Evolutionary conservation across 371 early-diverging fungal species (phyloP).

Genomic region (Apophysomyces variabilis): DNA sequence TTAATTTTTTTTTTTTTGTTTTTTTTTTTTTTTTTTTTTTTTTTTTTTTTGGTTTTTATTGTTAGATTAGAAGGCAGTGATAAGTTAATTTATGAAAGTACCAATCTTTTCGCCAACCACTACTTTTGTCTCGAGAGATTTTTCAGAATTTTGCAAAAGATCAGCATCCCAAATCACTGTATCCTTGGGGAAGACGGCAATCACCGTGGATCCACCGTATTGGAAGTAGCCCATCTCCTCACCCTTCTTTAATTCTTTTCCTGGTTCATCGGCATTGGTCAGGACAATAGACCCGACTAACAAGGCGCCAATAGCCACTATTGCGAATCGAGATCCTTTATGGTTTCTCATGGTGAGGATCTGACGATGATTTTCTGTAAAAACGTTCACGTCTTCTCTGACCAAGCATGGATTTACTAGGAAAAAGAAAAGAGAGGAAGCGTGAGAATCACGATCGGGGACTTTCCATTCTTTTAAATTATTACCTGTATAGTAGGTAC

Average conservation of each 20-base stretch:
- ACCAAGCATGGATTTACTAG: slow-evolving; percentile 56
- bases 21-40: too few species aligned
- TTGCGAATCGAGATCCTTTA: slow-evolving; percentile 28
- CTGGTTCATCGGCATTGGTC: slow-evolving; percentile 39
- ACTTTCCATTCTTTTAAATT: not conserved
- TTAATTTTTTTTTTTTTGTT: too few species aligned
- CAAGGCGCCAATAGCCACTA: slow-evolving; percentile 53
- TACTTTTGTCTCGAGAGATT: slow-evolving; percentile 63
- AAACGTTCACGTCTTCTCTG: slow-evolving; percentile 46
- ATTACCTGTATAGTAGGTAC: slow-evolving; percentile 45
- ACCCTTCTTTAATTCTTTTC: slow-evolving; percentile 42
- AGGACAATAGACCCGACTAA: slow-evolving; percentile 54
- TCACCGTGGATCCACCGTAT: slow-evolving; percentile 69
- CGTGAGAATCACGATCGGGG: too few species aligned
- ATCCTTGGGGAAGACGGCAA: slow-evolving; percentile 63
- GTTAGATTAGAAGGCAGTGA: too few species aligned
- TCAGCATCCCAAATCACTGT: slow-evolving; percentile 65
- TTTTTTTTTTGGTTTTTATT: too few species aligned
- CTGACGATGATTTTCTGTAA: slow-evolving; percentile 52
- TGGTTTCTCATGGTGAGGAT: slow-evolving; percentile 34
- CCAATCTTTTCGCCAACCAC: slow-evolving; percentile 50
- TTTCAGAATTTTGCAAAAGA: slow-evolving; percentile 51
- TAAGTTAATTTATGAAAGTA: not conserved
- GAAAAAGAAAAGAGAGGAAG: not conserved
- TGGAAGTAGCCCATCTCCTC: slow-evolving; percentile 77